phyloP scores from a whole-genome alignment of 2,329 filamentous ascomycete species.

The Cladophialophora immunda region DNA sequence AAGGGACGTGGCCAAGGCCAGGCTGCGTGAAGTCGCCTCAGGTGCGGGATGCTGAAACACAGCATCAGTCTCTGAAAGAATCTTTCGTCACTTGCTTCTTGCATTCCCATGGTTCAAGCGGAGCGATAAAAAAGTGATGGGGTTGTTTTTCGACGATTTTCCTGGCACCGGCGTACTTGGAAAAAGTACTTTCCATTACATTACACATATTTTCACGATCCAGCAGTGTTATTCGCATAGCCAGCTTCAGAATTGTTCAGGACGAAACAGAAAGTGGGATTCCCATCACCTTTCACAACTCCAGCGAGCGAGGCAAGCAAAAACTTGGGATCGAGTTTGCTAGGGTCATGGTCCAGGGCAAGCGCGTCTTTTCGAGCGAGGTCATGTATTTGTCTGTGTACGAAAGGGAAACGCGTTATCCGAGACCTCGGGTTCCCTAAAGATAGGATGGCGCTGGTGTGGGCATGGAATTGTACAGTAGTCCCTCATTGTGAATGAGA shows the following conservation, averaged over 20 bases:
- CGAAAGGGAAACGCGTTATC: conserved; percentile 7
- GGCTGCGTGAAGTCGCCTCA: conserved; percentile 47
- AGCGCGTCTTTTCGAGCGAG: conserved; percentile 84
- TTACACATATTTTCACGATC: conserved; percentile 23
- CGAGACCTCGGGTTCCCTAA: conserved; percentile 8
- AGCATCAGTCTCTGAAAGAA: conserved; percentile 3
- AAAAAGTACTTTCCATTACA: conserved; percentile 36
- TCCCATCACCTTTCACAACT: conserved; percentile 23
- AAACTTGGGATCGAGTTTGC: conserved; percentile 9
- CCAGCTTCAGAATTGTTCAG: conserved; percentile 34
- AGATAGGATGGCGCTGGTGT: conserved; percentile 4
- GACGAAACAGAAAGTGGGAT: conserved; percentile 27
- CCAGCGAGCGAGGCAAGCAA: conserved; percentile 18
- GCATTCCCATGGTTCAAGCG: conserved; percentile 21
- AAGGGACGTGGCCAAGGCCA: conserved; percentile 57
- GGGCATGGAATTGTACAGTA: conserved; percentile 35
- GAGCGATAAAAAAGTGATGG: conserved; percentile 34
- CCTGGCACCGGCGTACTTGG: conserved; percentile 35
- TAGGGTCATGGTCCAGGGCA: conserved; percentile 21
- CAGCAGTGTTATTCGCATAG: conserved; percentile 33
- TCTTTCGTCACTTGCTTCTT: conserved; percentile 20
- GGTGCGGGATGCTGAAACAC: not conserved
- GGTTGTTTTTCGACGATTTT: conserved; percentile 24
- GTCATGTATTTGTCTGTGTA: conserved; percentile 80
- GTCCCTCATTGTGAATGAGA: conserved; percentile 27